These are phyloP conservation scores for Brassica juncea DNA, from an alignment of 345 rosid genomes.

Conservation along the genomic window DNA sequence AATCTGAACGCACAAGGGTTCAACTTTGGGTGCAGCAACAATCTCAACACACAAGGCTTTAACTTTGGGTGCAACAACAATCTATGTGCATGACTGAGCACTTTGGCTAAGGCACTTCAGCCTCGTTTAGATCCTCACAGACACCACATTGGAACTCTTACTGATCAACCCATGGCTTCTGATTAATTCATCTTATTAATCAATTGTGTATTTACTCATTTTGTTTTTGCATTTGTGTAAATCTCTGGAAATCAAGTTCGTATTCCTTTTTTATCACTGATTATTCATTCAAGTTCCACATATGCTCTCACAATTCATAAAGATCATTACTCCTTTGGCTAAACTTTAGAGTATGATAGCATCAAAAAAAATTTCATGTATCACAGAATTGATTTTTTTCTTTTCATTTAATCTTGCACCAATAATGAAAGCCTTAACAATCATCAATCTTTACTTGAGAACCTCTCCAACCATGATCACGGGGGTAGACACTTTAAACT, in stretches of 20 bases:
- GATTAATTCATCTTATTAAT: not conserved
- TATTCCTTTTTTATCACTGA: not conserved
- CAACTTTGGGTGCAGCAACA: not conserved
- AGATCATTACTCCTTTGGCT: not conserved
- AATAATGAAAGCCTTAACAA: not conserved
- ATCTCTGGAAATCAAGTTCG: not conserved
- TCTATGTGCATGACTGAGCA: not conserved
- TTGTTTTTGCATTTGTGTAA: not conserved
- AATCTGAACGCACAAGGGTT: not conserved
- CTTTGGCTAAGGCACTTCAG: not conserved
- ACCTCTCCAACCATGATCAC: not conserved
- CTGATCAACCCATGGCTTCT: not conserved
- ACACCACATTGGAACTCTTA: not conserved
- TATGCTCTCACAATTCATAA: no score
- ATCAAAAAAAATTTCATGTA: not conserved
- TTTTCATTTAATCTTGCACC: not conserved
- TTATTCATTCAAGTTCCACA: not conserved
- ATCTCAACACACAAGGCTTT: not conserved
- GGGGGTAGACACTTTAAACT: conserved; percentile 1
- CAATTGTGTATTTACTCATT: not conserved
- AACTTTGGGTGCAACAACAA: not conserved
- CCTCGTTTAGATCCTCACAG: not conserved
- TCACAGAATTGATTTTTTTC: not conserved
- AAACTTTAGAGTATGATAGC: not conserved
- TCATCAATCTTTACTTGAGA: not conserved